Conservation (phyloP, 2,329 filamentous ascomycete species). For the Fusarium phyllophilum region DNA sequence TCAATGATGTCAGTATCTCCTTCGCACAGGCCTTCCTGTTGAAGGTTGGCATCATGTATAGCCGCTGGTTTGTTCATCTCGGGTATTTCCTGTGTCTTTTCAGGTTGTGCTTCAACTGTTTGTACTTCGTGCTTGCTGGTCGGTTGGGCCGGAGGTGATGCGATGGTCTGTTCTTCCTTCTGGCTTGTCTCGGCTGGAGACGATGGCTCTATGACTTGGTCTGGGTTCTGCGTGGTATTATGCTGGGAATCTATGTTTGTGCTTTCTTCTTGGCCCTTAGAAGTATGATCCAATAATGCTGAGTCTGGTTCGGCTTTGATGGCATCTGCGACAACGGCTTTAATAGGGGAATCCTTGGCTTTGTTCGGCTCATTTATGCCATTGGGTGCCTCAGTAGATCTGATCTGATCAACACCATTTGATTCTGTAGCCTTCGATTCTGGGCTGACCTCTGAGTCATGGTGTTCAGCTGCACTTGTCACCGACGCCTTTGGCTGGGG, state of each 20-base stretch:
- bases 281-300: neutral
- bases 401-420: slow-evolving; percentile 2
- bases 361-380: neutral
- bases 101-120: neutral
- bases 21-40: slow-evolving; percentile 72
- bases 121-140: neutral
- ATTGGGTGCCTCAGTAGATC: neutral
- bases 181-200: neutral
- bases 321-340: neutral
- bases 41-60: slow-evolving; percentile 13
- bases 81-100: slow-evolving; percentile 3
- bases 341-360: slow-evolving; percentile 13
- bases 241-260: neutral
- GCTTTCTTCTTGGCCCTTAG: neutral
- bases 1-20: slow-evolving; percentile 82
- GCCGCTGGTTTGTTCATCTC: slow-evolving; percentile 6
- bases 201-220: neutral
- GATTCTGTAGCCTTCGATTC: slow-evolving; percentile 31
- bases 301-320: slow-evolving; percentile 6
- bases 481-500: slow-evolving; percentile 34
- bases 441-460: slow-evolving; percentile 22
- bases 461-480: slow-evolving; percentile 30
- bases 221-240: neutral
- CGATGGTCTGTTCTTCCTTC: neutral
- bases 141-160: neutral